Base-by-base conservation (phyloP, 176 grass and related monocot genomes). In the Ananas comosus region DNA sequence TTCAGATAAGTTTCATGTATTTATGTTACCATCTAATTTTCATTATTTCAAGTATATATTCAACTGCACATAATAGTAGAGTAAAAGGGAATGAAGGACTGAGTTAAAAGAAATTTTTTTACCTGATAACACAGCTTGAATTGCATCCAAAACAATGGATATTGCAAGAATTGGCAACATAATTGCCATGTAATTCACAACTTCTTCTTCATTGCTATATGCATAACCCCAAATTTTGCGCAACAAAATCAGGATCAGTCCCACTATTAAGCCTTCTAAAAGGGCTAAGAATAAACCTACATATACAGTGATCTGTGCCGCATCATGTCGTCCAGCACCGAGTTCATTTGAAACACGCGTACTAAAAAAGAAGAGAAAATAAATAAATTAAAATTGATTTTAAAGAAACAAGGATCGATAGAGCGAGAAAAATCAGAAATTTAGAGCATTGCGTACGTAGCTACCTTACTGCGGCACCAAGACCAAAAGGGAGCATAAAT, bases 41-140 rank as follows among this genome's bases (percentile, higher is more conserved):
- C 1, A 24, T 24, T 0, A 0, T 1, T 24, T 1, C 23, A 24
- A 24, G 23, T 24, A 24, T 24, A 24, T 24, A 24, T 24, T 24
- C 23, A 24, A 24, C 23, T 24, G 23, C 23, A 24, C 23, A 48
- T 10, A 23, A 27, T 10, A 13, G 6, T 17, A 47, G 49, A 69
- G 19, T 11, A 54, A 10, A 63, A 48, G 50, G 66, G 23, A 24
- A 24, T 24, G 23, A 24, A 24, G 1, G 1, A 24, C 0, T 24
- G 1, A 24, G 23, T 24, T 24, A n/a, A n/a, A 24, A 24, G 23
- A 24, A 24, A 24, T 24, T 0, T 24, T 24, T 13, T 0, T 81
- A 85, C 82, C 82, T 82, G 87, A 80, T 66, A 91, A 77, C n/a
- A 91, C 83, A 49, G 80, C 83, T 68, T 86, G 83, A n/a, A 91